Evolutionary conservation across 768 basidiomycete species (phyloP), one percentile per base, ranked within the genome.

Genomic region (Kwoniella sp.): DNA sequence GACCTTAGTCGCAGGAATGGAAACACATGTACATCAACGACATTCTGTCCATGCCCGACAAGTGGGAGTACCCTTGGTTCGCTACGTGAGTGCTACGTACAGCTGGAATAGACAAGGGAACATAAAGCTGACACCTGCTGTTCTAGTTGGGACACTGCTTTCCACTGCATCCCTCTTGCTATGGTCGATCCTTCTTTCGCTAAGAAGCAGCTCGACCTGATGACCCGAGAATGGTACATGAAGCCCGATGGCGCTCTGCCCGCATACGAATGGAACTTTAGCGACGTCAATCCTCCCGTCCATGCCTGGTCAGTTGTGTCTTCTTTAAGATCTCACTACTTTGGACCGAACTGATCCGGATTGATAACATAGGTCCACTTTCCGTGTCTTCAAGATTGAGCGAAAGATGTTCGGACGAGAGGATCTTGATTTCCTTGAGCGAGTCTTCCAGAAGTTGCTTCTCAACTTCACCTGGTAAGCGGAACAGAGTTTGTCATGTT

Each of bases 51-150:
- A 98, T 99, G 96, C 96, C 96, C 7, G 95, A 99, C 81, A 99
- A 99, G 89, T 95, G 96, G 96, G 96, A 99, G 81, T 98, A 98
- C 78, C 96, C 96, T 0, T 98, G 96, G 85, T 98, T 99, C 74
- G 94, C 95, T 0, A 94, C 94, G 64, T 82, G 73, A 76, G 80
- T 72, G 53, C 1, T 19, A 13, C n/a, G n/a, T n/a, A n/a, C n/a
- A n/a, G n/a, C n/a, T n/a, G n/a, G n/a, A n/a, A n/a, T n/a, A n/a
- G n/a, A n/a, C n/a, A n/a, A n/a, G 9, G 6, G 19, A 6, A 25
- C 37, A 17, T 15, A 25, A 9, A 26, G 50, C 50, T 60, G 58
- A 65, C 57, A 24, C 36, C 12, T 12, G 6, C 29, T 22, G 30
- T 30, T 40, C 8, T 22, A 70, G 54, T 40, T 95, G 92, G 92